Percentiles rank a stretch among this genome's conserved stretches.
phyloP scores from a whole-genome alignment of 1,139 yeast species.

The Hemisphaericaspora xylanilytica region DNA sequence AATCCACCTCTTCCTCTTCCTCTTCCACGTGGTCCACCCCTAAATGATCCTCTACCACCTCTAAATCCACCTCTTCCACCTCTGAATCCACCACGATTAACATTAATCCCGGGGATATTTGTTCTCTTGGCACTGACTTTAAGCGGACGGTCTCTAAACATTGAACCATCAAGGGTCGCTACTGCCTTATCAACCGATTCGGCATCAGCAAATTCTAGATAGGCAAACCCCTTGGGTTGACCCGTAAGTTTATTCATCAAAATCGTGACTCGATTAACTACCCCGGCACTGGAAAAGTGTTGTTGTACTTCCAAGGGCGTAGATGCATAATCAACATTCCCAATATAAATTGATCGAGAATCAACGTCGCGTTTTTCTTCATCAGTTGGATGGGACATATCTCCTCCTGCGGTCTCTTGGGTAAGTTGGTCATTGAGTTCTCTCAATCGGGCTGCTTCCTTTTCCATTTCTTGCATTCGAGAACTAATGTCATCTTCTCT shows the following conservation, averaged over 20 bases:
- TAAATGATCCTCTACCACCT: conserved; percentile 20
- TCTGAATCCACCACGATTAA: conserved; percentile 37
- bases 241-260: conserved; percentile 70
- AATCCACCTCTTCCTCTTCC: conserved; percentile 24
- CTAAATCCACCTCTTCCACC: conserved; percentile 27
- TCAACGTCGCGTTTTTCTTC: conserved; percentile 52
- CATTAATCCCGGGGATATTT: conserved; percentile 65
- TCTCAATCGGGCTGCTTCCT: conserved; percentile 27
- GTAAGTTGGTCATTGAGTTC: conserved; percentile 26
- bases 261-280: conserved; percentile 81
- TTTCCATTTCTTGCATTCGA: conserved; percentile 27
- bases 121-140: conserved; percentile 78
- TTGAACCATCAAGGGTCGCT: conserved; percentile 57
- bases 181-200: conserved; percentile 65
- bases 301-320: conserved; percentile 81
- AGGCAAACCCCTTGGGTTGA: conserved; percentile 83
- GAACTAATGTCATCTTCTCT: conserved; percentile 6
- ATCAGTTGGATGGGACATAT: conserved; percentile 18
- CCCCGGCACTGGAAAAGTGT: conserved; percentile 72
- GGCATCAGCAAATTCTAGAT: conserved; percentile 71
- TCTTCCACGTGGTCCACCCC: conserved; percentile 29
- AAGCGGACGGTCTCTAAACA: conserved; percentile 65
- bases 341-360: conserved; percentile 79
- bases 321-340: conserved; percentile 79
- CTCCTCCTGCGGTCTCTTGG: conserved; percentile 10